Evolutionary conservation across 75 land plant genomes (phyloP).

Genomic region (Selaginella moellendorffii): DNA sequence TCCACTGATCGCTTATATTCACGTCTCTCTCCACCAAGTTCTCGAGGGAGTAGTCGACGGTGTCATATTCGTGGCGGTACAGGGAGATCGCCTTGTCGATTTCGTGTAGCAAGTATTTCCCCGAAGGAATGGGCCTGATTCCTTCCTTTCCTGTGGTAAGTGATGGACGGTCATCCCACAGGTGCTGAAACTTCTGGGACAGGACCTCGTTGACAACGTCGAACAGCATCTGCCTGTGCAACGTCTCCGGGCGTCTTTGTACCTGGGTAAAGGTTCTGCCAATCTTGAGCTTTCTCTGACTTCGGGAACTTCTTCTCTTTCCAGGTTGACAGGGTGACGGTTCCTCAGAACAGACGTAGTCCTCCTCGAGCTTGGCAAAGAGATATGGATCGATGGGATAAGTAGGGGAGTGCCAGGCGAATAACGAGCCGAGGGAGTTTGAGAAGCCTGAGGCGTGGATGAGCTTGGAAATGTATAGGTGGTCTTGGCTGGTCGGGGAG

Average conservation of each 20-base stretch:
- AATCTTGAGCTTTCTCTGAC: constrained; percentile 3
- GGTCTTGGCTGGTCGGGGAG: constrained; percentile 19
- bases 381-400: constrained; percentile 38
- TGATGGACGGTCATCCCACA: neutral
- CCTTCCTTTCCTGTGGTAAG: neutral
- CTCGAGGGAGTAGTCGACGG: neutral
- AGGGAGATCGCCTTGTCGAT: neutral
- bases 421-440: constrained; percentile 1
- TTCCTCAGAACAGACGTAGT: constrained; percentile 10
- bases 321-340: constrained; percentile 18
- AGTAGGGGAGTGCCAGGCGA: constrained; percentile 25
- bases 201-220: constrained; percentile 54
- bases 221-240: constrained; percentile 41
- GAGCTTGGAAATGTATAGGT: constrained; percentile 32
- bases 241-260: neutral
- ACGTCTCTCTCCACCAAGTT: neutral
- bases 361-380: constrained; percentile 31
- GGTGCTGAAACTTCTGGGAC: constrained; percentile 6
- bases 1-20: neutral
- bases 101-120: neutral
- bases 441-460: constrained; percentile 38
- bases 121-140: neutral
- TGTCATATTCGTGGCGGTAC: neutral
- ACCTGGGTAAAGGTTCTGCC: constrained; percentile 1
- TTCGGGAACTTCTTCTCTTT: neutral